Percentiles rank a stretch among this genome's conserved stretches.
Evolutionary conservation across 345 rosid species (phyloP).

Genomic region (Kernera saxatilis): DNA sequence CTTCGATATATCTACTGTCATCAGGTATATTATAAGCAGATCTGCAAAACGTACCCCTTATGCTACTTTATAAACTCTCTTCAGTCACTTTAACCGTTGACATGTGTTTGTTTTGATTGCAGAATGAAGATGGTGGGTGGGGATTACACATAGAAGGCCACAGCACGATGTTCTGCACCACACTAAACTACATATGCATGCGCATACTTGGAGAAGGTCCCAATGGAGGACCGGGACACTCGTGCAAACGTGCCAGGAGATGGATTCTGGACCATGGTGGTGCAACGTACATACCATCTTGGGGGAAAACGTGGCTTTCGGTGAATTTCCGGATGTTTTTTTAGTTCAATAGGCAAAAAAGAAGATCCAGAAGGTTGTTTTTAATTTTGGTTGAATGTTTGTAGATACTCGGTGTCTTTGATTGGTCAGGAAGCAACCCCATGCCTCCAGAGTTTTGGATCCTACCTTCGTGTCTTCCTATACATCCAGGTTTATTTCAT

Average conservation of each 20-base stretch:
- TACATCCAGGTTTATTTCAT: slow-evolving; percentile 45
- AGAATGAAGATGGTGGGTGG: slow-evolving; percentile 53
- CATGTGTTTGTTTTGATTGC: neutral
- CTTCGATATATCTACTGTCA: slow-evolving; percentile 46
- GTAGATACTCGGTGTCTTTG: slow-evolving; percentile 43
- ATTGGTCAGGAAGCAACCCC: slow-evolving; percentile 58
- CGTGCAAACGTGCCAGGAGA: slow-evolving; percentile 34
- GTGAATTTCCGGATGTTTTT: slow-evolving; percentile 1
- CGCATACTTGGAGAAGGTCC: slow-evolving; percentile 44
- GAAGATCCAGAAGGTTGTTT: neutral
- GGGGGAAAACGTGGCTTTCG: slow-evolving; percentile 53
- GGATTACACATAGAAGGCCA: slow-evolving; percentile 39
- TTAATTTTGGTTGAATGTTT: neutral
- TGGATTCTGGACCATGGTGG: slow-evolving; percentile 51
- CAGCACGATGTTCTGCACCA: slow-evolving; percentile 43
- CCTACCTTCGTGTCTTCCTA: slow-evolving; percentile 48
- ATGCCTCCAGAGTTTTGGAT: slow-evolving; percentile 77
- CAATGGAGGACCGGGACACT: slow-evolving; percentile 35
- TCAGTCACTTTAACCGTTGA: neutral
- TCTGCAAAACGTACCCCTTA: neutral
- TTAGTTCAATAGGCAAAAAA: neutral
- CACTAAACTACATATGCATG: slow-evolving; percentile 36
- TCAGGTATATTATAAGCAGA: slow-evolving; percentile 27
- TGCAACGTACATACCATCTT: slow-evolving; percentile 38
- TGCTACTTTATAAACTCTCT: neutral